Percentiles rank a stretch among this genome's conserved stretches.
These are phyloP conservation scores for Begonia loranthoides DNA, from an alignment of 306 rosid genomes.

Conservation along the genomic window DNA sequence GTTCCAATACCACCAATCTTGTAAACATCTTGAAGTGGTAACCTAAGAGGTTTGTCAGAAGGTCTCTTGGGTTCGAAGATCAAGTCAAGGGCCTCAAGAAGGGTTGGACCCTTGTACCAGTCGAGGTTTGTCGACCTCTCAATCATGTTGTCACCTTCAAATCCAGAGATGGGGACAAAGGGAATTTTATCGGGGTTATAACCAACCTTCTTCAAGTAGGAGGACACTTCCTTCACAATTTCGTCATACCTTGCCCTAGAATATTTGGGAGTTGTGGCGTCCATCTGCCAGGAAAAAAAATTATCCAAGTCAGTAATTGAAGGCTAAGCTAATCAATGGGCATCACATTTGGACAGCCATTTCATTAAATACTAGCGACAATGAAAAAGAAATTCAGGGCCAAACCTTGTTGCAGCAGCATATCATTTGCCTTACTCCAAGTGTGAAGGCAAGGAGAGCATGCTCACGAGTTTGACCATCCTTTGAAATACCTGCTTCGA, in stretches of 20 bases:
- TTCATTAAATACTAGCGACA: not conserved
- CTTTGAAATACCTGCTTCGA: conserved; percentile 91
- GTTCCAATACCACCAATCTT: conserved; percentile 97
- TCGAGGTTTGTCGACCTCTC: conserved; percentile 86
- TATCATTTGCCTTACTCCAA: conserved; percentile 89
- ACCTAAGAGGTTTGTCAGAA: conserved; percentile 73
- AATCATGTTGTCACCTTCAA: conserved; percentile 92
- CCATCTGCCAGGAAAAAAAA: conserved; percentile 39
- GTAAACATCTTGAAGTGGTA: conserved; percentile 95
- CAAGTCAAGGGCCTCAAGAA: conserved; percentile 76
- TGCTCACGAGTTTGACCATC: conserved; percentile 98
- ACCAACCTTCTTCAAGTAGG: conserved; percentile 85
- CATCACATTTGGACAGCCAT: not conserved
- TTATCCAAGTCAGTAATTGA: not conserved
- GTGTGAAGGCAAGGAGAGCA: conserved; percentile 88
- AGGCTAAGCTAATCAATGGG: not conserved
- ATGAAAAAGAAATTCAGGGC: not conserved
- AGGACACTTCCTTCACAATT: conserved; percentile 86
- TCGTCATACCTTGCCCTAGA: conserved; percentile 81
- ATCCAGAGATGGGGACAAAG: conserved; percentile 86
- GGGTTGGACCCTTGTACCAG: conserved; percentile 98
- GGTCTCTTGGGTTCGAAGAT: conserved; percentile 81
- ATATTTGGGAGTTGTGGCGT: conserved; percentile 84
- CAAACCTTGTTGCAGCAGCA: conserved; percentile 85
- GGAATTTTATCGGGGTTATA: conserved; percentile 82